phyloP scores from a whole-genome alignment of 2,329 filamentous ascomycete species.

The Dothideomycetidae sp. region DNA sequence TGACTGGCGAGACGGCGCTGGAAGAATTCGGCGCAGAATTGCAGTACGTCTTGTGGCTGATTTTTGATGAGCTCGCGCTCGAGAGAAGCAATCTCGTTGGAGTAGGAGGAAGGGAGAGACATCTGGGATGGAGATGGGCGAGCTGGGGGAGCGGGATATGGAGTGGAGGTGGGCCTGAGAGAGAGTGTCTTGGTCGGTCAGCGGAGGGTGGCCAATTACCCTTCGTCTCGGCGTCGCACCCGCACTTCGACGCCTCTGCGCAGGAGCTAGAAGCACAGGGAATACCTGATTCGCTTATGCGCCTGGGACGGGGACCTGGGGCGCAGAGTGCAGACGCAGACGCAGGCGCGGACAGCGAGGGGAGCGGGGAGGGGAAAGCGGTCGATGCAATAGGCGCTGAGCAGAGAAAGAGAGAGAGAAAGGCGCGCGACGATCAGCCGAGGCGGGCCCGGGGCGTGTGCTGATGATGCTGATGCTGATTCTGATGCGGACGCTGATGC shows the following conservation, averaged over 20 bases:
- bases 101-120: slow-evolving; percentile 39
- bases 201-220: background rate
- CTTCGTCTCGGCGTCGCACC: slow-evolving; percentile 8
- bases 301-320: too few relatives aligned
- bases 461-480: too few relatives aligned
- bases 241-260: slow-evolving; percentile 3
- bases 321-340: too few relatives aligned
- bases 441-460: too few relatives aligned
- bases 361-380: background rate
- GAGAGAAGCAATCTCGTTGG: slow-evolving; percentile 49
- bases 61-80: slow-evolving; percentile 45
- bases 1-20: slow-evolving; percentile 50
- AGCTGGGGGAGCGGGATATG: too few relatives aligned
- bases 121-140: slow-evolving; percentile 8
- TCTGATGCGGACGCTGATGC: too few relatives aligned
- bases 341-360: too few relatives aligned
- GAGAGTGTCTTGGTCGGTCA: background rate
- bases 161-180: background rate
- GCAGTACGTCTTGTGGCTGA: slow-evolving; percentile 49
- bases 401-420: too few relatives aligned
- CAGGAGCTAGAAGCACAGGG: too few relatives aligned
- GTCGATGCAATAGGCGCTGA: background rate
- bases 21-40: slow-evolving; percentile 59
- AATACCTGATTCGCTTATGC: background rate
- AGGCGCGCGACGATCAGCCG: background rate